Conservation (phyloP, 169 alveolate species). For the Hepatocystis sp. region DNA sequence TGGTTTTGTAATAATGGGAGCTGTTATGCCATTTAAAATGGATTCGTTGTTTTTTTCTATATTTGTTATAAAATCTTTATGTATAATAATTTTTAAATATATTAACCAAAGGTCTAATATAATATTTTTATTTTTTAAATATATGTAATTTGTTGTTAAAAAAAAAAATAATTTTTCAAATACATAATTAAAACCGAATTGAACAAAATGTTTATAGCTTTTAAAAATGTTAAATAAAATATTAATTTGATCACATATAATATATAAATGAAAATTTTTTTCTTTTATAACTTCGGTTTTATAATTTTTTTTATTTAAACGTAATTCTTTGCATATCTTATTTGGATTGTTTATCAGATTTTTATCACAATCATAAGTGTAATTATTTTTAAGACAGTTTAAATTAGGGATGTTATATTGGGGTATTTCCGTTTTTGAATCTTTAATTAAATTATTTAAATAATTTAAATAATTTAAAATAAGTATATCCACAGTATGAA, state of each 20-base stretch:
- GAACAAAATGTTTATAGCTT: conserved; percentile 12
- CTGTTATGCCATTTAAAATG: too few species aligned
- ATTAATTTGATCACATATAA: conserved; percentile 47
- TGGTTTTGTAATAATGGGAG: too few species aligned
- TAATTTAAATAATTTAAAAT: conserved; percentile 50
- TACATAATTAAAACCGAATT: conserved; percentile 20
- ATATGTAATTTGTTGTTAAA: conserved; percentile 36
- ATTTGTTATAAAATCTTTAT: neutral
- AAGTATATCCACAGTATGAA: conserved; percentile 37
- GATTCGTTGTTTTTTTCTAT: too few species aligned
- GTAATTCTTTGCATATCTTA: neutral
- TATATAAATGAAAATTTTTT: neutral
- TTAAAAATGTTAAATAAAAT: conserved; percentile 32
- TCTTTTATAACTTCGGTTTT: neutral
- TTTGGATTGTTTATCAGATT: too few species aligned
- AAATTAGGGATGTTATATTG: too few species aligned
- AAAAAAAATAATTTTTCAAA: conserved; percentile 36
- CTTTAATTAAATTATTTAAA: conserved; percentile 5
- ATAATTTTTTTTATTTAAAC: neutral
- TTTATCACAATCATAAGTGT: too few species aligned
- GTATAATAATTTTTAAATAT: conserved; percentile 11
- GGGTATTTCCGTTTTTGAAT: too few species aligned
- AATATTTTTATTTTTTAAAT: conserved; percentile 8
- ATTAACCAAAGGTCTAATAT: conserved; percentile 15
- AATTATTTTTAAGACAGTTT: too few species aligned